phyloP scores from a whole-genome alignment of 2,329 filamentous ascomycete genomes.

The Pseudocercospora vitis region DNA sequence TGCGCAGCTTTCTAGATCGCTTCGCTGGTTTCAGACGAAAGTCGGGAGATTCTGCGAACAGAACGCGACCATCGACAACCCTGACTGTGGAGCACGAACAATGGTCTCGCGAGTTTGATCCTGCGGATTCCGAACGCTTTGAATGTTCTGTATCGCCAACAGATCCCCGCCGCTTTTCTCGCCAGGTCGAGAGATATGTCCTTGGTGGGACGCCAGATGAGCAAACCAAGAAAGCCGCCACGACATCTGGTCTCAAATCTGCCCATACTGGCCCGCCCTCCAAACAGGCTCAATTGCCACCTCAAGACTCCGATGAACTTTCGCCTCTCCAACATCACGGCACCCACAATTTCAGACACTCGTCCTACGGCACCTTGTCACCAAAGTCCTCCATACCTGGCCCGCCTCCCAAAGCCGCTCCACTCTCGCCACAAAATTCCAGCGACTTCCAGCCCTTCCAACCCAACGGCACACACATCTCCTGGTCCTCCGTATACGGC shows the following conservation, averaged over 20 bases:
- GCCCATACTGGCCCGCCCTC: too few species aligned
- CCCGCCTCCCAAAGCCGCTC: neutral
- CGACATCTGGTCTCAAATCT: too few species aligned
- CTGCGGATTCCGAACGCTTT: neutral
- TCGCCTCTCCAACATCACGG: too few species aligned
- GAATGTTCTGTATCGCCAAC: neutral
- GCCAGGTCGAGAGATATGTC: too few species aligned
- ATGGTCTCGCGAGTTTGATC: conserved; percentile 3
- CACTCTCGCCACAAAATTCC: neutral
- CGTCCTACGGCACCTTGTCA: too few species aligned
- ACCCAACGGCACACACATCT: conserved; percentile 1
- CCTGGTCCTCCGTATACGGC: neutral
- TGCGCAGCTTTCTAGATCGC: neutral
- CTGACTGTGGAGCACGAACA: neutral
- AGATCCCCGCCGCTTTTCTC: neutral
- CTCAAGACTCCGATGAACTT: too few species aligned
- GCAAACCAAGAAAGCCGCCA: too few species aligned
- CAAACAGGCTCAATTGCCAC: too few species aligned
- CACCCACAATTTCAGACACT: too few species aligned
- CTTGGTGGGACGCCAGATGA: too few species aligned
- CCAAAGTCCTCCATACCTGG: neutral
- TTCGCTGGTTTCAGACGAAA: neutral
- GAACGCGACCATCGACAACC: neutral
- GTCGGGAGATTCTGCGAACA: neutral
- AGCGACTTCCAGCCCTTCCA: neutral